Percentiles rank a stretch among this genome's conserved stretches.
These are phyloP conservation scores for Diutina sp. DNA, from an alignment of 1,139 yeast species.

Conservation along the genomic window DNA sequence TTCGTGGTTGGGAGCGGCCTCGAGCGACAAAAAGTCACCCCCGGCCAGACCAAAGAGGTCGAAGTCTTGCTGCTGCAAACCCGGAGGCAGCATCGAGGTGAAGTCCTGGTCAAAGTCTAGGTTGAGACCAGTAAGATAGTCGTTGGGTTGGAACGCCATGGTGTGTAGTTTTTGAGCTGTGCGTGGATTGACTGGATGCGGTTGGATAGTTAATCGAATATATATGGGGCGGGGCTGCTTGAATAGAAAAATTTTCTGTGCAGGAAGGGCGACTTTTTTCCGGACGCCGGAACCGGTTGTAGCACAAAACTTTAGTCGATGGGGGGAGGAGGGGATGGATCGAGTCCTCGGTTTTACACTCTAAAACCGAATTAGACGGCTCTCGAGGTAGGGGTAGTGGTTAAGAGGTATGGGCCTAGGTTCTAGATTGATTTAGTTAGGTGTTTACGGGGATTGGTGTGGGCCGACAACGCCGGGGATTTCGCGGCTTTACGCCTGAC, in stretches of 20 bases:
- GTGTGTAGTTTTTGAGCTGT: neutral
- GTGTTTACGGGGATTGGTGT: neutral
- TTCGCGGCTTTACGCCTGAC: neutral
- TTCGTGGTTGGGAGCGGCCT: neutral
- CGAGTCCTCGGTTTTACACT: neutral
- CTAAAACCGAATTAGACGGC: neutral
- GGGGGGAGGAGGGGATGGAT: neutral
- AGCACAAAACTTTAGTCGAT: neutral
- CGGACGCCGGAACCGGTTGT: neutral
- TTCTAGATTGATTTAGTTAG: no score
- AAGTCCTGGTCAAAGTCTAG: slow-evolving; percentile 7
- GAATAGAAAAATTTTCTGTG: neutral
- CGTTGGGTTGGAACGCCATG: slow-evolving; percentile 32
- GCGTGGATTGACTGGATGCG: neutral
- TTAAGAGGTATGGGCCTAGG: no score
- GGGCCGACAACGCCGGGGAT: neutral
- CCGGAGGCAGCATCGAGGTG: slow-evolving; percentile 4
- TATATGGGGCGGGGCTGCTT: neutral
- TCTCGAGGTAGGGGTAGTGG: no score
- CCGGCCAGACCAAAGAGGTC: slow-evolving; percentile 19
- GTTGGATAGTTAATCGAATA: neutral
- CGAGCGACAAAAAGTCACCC: slow-evolving; percentile 9
- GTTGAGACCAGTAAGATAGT: slow-evolving; percentile 24
- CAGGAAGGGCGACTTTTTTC: neutral
- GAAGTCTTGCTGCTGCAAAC: slow-evolving; percentile 16